These are phyloP conservation scores for Coniferiporia sulphurascens DNA, from an alignment of 1,284 basidiomycete genomes.

Conservation along the genomic window DNA sequence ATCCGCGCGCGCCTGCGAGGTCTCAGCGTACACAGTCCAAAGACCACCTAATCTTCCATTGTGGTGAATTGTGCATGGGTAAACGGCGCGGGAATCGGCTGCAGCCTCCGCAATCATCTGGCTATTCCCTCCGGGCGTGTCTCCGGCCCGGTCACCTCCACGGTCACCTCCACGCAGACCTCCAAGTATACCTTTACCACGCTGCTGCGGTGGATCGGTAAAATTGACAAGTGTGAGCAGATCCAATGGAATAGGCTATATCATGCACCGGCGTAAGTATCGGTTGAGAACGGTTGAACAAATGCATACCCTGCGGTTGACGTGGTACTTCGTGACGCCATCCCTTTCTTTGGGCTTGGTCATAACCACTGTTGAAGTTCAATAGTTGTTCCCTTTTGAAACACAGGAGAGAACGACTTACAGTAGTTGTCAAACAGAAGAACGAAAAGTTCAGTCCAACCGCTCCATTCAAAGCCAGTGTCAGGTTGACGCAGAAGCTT, in stretches of 20 bases:
- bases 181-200: constrained; percentile 57
- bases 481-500: constrained; percentile 83
- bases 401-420: constrained; percentile 38
- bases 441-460: constrained; percentile 83
- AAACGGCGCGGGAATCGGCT: constrained; percentile 66
- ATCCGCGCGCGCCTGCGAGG: constrained; percentile 64
- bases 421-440: constrained; percentile 92
- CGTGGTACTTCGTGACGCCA: constrained; percentile 67
- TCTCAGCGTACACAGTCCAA: constrained; percentile 84
- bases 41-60: constrained; percentile 79
- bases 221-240: constrained; percentile 80
- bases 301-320: constrained; percentile 64
- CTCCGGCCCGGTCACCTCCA: constrained; percentile 28
- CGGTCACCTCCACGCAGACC: constrained; percentile 38
- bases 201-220: constrained; percentile 65
- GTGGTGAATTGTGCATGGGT: constrained; percentile 81
- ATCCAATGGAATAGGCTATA: constrained; percentile 84
- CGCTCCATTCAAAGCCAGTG: constrained; percentile 72
- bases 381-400: not conserved
- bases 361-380: constrained; percentile 64
- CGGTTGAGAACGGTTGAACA: not conserved
- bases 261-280: constrained; percentile 5
- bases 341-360: constrained; percentile 79
- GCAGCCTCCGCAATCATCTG: constrained; percentile 39
- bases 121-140: constrained; percentile 32